Evolutionary conservation across 495 filamentous ascomycete species (phyloP).

Genomic region (Aspergillus sclerotiicarbonarius): DNA sequence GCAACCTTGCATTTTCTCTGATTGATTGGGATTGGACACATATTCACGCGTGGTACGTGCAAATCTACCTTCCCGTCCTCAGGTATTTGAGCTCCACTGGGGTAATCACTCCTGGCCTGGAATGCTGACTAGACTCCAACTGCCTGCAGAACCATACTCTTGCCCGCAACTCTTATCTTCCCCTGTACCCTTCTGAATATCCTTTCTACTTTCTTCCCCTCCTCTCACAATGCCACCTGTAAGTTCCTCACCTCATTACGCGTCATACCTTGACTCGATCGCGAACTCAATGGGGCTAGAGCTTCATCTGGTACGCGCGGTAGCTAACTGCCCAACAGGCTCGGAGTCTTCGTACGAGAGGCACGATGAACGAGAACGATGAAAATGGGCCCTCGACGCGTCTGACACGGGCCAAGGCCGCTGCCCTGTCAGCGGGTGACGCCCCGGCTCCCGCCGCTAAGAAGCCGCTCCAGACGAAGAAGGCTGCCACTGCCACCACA

Average conservation of each 20-base stretch:
- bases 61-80: conserved; percentile 27
- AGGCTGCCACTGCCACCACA: conserved; percentile 57
- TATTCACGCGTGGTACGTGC: conserved; percentile 48
- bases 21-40: conserved; percentile 28
- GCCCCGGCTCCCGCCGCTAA: conserved; percentile 59
- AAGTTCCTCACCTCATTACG: conserved; percentile 31
- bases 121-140: conserved; percentile 40
- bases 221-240: conserved; percentile 44
- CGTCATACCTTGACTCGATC: conserved; percentile 11
- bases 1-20: conserved; percentile 27
- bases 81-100: conserved; percentile 40
- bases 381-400: conserved; percentile 80
- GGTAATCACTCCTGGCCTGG: conserved; percentile 36
- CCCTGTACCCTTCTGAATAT: conserved; percentile 27
- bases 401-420: conserved; percentile 89
- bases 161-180: conserved; percentile 31
- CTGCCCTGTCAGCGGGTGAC: conserved; percentile 57
- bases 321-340: conserved; percentile 36
- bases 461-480: conserved; percentile 75
- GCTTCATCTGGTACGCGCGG: conserved; percentile 8
- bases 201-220: conserved; percentile 21
- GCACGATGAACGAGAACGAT: conserved; percentile 86
- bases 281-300: background rate
- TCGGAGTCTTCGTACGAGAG: conserved; percentile 60
- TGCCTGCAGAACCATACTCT: conserved; percentile 21